Evolutionary conservation across 306 rosid genomes (phyloP).

Genomic region (Cucurbita argyrosperma): DNA sequence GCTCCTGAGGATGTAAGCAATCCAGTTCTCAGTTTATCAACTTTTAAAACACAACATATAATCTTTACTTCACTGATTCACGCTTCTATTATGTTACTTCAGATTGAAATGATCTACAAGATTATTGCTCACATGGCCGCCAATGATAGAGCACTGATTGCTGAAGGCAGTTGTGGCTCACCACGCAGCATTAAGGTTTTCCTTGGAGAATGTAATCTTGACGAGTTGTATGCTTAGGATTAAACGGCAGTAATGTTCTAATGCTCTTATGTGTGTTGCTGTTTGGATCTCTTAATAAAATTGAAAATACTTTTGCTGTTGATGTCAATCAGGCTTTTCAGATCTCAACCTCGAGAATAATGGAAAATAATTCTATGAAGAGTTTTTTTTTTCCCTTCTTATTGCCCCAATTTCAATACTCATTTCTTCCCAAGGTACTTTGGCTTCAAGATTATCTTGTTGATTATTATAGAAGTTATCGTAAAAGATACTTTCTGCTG

Average conservation of each 20-base stretch:
- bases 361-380: neutral
- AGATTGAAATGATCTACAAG: constrained; percentile 89
- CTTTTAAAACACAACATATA: neutral
- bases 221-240: constrained; percentile 38
- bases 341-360: neutral
- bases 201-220: constrained; percentile 60
- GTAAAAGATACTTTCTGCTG: neutral
- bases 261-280: neutral
- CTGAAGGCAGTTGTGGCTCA: constrained; percentile 85
- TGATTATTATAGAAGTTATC: neutral
- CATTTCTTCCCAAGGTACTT: neutral
- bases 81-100: neutral
- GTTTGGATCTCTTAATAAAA: neutral
- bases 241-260: neutral
- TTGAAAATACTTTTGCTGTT: neutral
- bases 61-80: constrained; percentile 7
- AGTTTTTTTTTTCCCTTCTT: neutral
- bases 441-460: neutral
- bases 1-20: constrained; percentile 55
- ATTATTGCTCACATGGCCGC: constrained; percentile 80
- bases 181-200: constrained; percentile 78
- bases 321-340: neutral
- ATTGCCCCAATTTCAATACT: neutral
- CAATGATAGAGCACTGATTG: constrained; percentile 82
- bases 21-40: neutral